Percentiles rank a stretch among this genome's conserved stretches.
These are phyloP conservation scores for Marchantia polymorpha DNA, from an alignment of 225 moss, liverwort and hornwort species.

Conservation along the genomic window DNA sequence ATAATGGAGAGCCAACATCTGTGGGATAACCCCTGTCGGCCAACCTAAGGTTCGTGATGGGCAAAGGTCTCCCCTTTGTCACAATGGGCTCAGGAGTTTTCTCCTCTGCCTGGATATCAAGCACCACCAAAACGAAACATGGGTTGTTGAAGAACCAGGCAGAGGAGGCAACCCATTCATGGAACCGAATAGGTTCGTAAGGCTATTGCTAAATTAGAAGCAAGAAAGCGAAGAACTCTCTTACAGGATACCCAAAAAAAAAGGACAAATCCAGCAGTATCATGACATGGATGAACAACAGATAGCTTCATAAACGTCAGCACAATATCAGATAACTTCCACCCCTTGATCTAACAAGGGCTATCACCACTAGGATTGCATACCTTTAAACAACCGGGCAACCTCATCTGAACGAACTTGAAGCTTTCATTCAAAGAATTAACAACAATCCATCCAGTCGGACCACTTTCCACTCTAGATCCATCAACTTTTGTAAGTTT, in stretches of 20 bases:
- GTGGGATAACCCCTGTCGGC: conserved; percentile 7
- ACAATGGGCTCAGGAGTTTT: conserved; percentile 14
- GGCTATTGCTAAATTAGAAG: background rate
- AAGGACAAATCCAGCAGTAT: too few species aligned
- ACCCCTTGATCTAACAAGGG: too few species aligned
- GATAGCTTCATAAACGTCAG: background rate
- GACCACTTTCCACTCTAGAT: background rate
- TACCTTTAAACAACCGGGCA: too few species aligned
- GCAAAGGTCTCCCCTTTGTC: conserved; percentile 17
- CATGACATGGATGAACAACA: too few species aligned
- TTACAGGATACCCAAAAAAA: too few species aligned
- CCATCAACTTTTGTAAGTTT: background rate
- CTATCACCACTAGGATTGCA: too few species aligned
- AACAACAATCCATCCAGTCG: background rate
- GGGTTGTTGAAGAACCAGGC: conserved; percentile 19
- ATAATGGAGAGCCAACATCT: conserved; percentile 13
- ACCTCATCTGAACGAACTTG: too few species aligned
- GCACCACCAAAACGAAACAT: conserved; percentile 20
- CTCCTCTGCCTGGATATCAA: conserved; percentile 23
- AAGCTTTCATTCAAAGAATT: too few species aligned
- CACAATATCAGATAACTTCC: background rate
- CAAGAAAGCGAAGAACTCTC: background rate
- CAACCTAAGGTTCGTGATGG: conserved; percentile 6
- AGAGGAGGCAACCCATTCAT: conserved; percentile 16
- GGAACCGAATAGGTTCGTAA: background rate